Conservation (phyloP, 1,284 basidiomycete species). For the Microbotryum violaceum region DNA sequence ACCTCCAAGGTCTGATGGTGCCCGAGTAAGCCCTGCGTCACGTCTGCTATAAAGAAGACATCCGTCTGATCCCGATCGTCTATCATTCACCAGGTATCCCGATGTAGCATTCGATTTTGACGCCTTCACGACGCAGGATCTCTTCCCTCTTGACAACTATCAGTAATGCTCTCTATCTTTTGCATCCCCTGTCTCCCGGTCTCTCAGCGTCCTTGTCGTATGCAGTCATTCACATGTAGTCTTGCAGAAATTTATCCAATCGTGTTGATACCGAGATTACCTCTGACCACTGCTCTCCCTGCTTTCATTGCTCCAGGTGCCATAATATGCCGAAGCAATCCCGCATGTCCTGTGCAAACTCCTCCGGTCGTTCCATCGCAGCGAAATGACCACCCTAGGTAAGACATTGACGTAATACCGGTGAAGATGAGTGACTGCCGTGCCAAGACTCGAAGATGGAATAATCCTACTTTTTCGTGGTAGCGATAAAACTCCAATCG, state of each 20-base stretch:
- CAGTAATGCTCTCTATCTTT: not conserved
- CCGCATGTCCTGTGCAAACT: slow-evolving; percentile 39
- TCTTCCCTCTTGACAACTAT: slow-evolving; percentile 4
- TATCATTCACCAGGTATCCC: not conserved
- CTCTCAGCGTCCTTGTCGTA: too few species aligned
- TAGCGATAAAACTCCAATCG: slow-evolving; percentile 40
- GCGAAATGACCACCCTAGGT: slow-evolving; percentile 43
- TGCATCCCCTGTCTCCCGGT: slow-evolving; percentile 28
- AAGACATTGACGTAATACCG: too few species aligned
- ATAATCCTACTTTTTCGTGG: slow-evolving; percentile 38
- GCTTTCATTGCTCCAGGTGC: not conserved
- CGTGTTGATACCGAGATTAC: too few species aligned
- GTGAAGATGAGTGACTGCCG: not conserved
- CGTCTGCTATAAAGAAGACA: not conserved
- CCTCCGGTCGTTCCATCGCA: slow-evolving; percentile 41
- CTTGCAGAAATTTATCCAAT: too few species aligned
- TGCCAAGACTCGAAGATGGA: not conserved
- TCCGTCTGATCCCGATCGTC: not conserved
- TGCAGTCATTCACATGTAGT: too few species aligned
- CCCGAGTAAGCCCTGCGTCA: slow-evolving; percentile 11
- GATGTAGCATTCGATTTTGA: slow-evolving; percentile 13
- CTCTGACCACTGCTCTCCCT: too few species aligned
- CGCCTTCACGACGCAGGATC: slow-evolving; percentile 6
- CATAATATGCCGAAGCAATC: slow-evolving; percentile 38
- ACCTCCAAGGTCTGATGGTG: slow-evolving; percentile 10